Base-by-base conservation (phyloP, 345 rosid species). In the Camelina neglecta region DNA sequence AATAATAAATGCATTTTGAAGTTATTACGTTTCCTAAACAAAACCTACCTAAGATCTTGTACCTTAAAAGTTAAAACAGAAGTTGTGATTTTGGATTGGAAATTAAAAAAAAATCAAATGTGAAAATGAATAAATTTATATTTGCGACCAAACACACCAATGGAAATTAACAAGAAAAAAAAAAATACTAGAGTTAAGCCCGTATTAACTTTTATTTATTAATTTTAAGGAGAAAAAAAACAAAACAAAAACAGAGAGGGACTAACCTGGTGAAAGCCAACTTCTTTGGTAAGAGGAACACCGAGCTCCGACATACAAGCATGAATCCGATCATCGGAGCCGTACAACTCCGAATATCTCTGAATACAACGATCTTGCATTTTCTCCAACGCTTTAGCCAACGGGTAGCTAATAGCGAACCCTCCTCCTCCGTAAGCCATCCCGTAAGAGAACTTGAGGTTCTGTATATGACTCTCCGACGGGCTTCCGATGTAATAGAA, bases 341-440 rank as follows among this genome's bases (percentile, higher is more conserved):
- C 97, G 55, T 93, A 91, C 47, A 93, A 72, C 0, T 47, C 24
- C 0, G 93, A 84, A 48, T 93, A 89, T 50, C 88, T 83, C 45
- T 80, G 72, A 24, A 91, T 75, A 69, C 97, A 91, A 11, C 87
- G 56, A 60, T 91, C 98, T 64, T 88, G 97, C 81, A 86, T 85
- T 58, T 73, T 85, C 62, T 77, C 86, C 7, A 91, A 78, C 5
- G 83, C 85, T 60, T 75, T 81, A 0, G 97, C 98, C 56, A 91
- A 75, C 0, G 91, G 84, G 71, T 85, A 89, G 73, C 97, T 89
- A 2, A 91, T 87, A 11, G 93, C 93, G 7, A 93, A 91, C 5
- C 97, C 96, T n/a, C 97, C 98, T 12, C 98, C 98, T 8, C 98
- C 97, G 26, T 84, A 93, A 13, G 90, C 96, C 97, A 93, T 93